These are phyloP conservation scores for Pyrrhoderma noxium DNA, from an alignment of 1,284 basidiomycete species.

Conservation along the genomic window DNA sequence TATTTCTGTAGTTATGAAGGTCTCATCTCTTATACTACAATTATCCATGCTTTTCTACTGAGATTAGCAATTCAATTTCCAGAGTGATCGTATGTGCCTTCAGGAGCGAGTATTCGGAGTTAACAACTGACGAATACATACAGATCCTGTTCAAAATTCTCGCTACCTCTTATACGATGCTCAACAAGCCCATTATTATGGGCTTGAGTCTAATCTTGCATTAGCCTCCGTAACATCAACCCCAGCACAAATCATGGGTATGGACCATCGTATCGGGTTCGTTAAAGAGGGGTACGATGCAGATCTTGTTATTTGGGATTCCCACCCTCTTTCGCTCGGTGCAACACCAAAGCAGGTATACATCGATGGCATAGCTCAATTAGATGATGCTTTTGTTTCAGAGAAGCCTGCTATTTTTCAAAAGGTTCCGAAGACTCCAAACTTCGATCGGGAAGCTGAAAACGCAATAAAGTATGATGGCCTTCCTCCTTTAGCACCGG, in stretches of 20 bases:
- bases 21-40: conserved; percentile 18
- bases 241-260: conserved; percentile 70
- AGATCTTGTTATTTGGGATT: conserved; percentile 65
- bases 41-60: neutral
- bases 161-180: conserved; percentile 80
- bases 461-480: conserved; percentile 57
- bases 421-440: conserved; percentile 44
- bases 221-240: conserved; percentile 74
- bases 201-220: conserved; percentile 51
- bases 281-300: conserved; percentile 52
- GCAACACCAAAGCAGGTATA: conserved; percentile 68
- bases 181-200: conserved; percentile 80
- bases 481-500: conserved; percentile 50
- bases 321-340: conserved; percentile 70
- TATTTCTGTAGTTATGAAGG: conserved; percentile 64
- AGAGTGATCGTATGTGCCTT: conserved; percentile 50
- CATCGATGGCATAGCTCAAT: conserved; percentile 63
- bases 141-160: conserved; percentile 63
- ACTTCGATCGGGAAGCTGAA: conserved; percentile 49
- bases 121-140: conserved; percentile 1
- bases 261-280: conserved; percentile 78
- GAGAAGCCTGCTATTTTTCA: conserved; percentile 44
- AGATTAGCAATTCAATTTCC: neutral
- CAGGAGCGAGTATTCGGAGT: neutral
- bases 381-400: conserved; percentile 29